These are phyloP conservation scores for Euphorbia lathyris DNA, from an alignment of 345 rosid genomes.

Conservation along the genomic window DNA sequence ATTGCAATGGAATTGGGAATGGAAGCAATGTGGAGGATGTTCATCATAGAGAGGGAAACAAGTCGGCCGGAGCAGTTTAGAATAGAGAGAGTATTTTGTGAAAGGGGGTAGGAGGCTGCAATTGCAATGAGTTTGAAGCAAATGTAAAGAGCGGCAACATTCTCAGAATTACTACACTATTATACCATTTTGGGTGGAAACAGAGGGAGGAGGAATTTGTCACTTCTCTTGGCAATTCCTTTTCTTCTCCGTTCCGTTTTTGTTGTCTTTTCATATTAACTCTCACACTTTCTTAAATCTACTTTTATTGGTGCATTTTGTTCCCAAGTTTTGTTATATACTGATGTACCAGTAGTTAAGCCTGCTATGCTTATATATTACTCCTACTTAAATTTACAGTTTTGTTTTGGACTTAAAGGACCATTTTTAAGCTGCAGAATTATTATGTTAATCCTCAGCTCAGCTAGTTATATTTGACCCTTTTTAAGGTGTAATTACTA, in stretches of 20 bases:
- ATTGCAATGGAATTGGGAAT: conserved; percentile 39
- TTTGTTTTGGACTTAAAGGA: no score
- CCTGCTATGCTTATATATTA: no score
- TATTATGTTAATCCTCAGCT: no score
- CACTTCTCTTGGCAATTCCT: conserved; percentile 30
- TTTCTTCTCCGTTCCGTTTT: conserved; percentile 19
- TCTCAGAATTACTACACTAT: conserved; percentile 20
- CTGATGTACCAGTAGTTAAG: neutral
- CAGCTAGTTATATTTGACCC: no score
- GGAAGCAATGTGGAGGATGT: conserved; percentile 17
- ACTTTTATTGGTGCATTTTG: neutral
- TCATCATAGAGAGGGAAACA: conserved; percentile 20
- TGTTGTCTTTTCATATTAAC: conserved; percentile 25
- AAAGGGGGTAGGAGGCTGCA: conserved; percentile 28
- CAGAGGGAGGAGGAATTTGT: conserved; percentile 24
- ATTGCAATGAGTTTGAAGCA: conserved; percentile 44
- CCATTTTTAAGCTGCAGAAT: no score
- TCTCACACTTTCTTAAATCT: conserved; percentile 11
- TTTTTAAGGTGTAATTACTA: no score
- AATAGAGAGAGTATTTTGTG: conserved; percentile 18
- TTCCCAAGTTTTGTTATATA: neutral
- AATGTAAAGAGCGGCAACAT: conserved; percentile 58
- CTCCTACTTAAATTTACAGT: no score
- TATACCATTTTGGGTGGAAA: conserved; percentile 18
- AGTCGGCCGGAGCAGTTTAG: conserved; percentile 34